These are phyloP conservation scores for Sporothrix sp. DNA, from an alignment of 2,329 filamentous ascomycete species.

Conservation along the genomic window DNA sequence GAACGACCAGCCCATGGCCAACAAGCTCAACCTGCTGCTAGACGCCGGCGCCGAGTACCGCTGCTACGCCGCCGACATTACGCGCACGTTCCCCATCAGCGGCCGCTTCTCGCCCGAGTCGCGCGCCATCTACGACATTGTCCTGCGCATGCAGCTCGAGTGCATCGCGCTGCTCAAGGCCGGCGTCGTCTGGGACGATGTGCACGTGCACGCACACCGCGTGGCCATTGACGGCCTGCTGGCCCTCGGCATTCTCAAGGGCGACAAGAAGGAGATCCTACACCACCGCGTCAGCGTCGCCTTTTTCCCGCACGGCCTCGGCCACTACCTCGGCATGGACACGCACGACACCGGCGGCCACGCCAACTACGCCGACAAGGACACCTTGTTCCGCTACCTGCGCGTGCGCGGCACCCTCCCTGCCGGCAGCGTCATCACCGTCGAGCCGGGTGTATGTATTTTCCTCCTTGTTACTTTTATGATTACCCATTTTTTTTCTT, in stretches of 20 bases:
- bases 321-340: conserved; percentile 87
- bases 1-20: conserved; percentile 59
- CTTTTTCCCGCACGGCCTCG: conserved; percentile 86
- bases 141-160: conserved; percentile 76
- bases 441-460: conserved; percentile 81
- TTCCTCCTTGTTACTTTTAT: too few species aligned
- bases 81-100: conserved; percentile 74
- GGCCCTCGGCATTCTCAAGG: conserved; percentile 62
- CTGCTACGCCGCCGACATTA: conserved; percentile 65
- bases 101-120: conserved; percentile 62
- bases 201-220: conserved; percentile 70
- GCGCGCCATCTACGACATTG: conserved; percentile 69
- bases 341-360: conserved; percentile 81
- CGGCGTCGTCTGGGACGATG: conserved; percentile 69
- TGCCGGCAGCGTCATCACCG: conserved; percentile 76
- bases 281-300: conserved; percentile 71
- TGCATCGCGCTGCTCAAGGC: conserved; percentile 64
- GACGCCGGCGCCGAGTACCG: conserved; percentile 74
- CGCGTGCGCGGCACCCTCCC: conserved; percentile 67
- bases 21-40: conserved; percentile 70
- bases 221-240: conserved; percentile 75
- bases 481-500: too few species aligned
- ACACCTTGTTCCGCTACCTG: conserved; percentile 80
- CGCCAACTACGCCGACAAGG: conserved; percentile 66
- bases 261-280: conserved; percentile 62